Conservation (phyloP, 441 rosid genomes). For the Populus hybrid region DNA sequence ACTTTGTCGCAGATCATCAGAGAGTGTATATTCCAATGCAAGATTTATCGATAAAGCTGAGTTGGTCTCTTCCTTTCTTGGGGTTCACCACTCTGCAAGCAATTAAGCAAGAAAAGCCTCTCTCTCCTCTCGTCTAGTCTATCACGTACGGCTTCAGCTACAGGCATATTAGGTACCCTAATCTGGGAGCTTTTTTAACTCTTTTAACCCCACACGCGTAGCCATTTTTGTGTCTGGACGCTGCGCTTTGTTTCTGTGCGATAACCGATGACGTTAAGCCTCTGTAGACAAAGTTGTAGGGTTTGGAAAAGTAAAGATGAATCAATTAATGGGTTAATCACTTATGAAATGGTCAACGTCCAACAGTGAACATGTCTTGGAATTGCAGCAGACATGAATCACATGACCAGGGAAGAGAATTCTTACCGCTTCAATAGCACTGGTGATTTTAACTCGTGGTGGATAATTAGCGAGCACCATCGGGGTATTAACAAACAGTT, state of each 20-base stretch:
- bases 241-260: slow-evolving; percentile 29
- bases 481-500: no score
- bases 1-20: slow-evolving; percentile 20
- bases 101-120: background rate
- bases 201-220: slow-evolving; percentile 41
- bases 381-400: background rate
- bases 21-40: slow-evolving; percentile 47
- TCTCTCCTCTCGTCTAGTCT: background rate
- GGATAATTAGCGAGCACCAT: background rate
- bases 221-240: slow-evolving; percentile 26
- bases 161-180: background rate
- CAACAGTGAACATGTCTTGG: background rate
- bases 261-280: background rate
- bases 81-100: slow-evolving; percentile 2
- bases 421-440: background rate
- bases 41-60: background rate
- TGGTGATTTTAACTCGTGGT: background rate
- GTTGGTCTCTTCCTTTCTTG: background rate
- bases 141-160: background rate
- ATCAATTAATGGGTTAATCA: background rate
- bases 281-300: background rate
- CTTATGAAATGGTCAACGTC: background rate
- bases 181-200: background rate
- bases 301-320: background rate
- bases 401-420: background rate